Conservation (phyloP, 371 early-diverging fungal species). For the Saksenaea oblongispora region DNA sequence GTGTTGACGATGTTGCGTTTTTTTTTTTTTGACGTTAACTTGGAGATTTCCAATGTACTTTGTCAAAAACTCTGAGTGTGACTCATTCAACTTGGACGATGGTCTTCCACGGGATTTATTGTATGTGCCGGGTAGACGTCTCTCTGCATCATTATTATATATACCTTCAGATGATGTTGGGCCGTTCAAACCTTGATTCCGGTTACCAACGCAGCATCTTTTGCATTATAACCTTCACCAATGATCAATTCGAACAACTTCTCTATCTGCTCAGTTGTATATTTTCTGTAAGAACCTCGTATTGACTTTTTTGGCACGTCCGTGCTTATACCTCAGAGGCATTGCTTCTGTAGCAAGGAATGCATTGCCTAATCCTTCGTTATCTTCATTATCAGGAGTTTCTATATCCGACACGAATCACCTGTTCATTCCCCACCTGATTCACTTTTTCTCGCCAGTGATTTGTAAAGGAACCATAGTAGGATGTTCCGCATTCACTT, state of each 20-base stretch:
- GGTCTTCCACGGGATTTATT: constrained; percentile 20
- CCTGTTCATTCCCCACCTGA: no score
- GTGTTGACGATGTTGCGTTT: no score
- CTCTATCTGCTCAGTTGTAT: constrained; percentile 22
- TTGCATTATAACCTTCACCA: constrained; percentile 20
- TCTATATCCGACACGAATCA: no score
- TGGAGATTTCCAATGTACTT: background rate
- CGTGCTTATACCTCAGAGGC: constrained; percentile 3
- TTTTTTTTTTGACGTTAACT: no score
- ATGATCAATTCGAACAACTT: constrained; percentile 25
- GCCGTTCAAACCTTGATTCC: constrained; percentile 27
- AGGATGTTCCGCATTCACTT: no score
- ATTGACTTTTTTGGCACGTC: background rate
- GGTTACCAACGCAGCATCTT: constrained; percentile 22
- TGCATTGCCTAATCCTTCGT: no score
- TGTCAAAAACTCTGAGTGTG: background rate
- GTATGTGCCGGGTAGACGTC: constrained; percentile 23
- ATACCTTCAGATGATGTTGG: constrained; percentile 23
- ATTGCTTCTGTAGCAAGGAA: constrained; percentile 9
- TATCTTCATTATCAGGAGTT: no score
- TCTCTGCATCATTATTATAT: constrained; percentile 19
- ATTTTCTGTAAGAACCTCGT: constrained; percentile 9
- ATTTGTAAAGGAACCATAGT: no score
- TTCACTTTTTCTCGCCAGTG: no score
- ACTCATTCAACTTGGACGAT: constrained; percentile 1